These are phyloP conservation scores for Bjerkandera adusta DNA, from an alignment of 1,284 basidiomycete genomes.

Conservation along the genomic window DNA sequence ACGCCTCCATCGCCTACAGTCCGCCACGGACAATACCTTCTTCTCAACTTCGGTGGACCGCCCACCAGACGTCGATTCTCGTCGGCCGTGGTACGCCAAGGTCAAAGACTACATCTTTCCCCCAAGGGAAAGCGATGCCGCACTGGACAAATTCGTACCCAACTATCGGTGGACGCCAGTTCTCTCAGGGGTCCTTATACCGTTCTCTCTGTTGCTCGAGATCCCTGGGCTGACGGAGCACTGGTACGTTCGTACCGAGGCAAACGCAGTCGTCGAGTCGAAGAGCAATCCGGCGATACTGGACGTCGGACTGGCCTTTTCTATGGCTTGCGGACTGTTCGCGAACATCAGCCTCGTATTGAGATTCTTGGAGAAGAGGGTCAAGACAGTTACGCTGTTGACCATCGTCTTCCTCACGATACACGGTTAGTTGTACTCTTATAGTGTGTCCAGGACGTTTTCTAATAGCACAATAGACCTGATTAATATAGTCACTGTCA, in stretches of 20 bases:
- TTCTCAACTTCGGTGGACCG: slow-evolving; percentile 4
- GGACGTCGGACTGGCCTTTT: slow-evolving; percentile 62
- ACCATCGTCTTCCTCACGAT: slow-evolving; percentile 63
- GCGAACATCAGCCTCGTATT: slow-evolving; percentile 70
- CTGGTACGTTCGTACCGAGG: slow-evolving; percentile 66
- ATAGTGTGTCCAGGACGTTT: slow-evolving; percentile 6
- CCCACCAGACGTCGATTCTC: not conserved
- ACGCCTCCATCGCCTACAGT: slow-evolving; percentile 9
- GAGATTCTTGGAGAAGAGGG: slow-evolving; percentile 69
- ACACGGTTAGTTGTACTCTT: slow-evolving; percentile 47
- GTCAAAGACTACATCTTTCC: slow-evolving; percentile 28
- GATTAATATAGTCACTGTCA: slow-evolving; percentile 66
- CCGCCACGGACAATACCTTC: slow-evolving; percentile 6
- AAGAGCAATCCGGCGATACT: slow-evolving; percentile 57
- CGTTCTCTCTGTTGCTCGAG: slow-evolving; percentile 78
- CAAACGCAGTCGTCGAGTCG: slow-evolving; percentile 44
- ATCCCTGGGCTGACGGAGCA: slow-evolving; percentile 72
- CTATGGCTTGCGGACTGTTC: slow-evolving; percentile 64
- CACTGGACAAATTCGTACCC: slow-evolving; percentile 28
- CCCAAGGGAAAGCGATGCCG: slow-evolving; percentile 16
- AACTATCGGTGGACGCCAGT: slow-evolving; percentile 63
- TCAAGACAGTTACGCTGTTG: slow-evolving; percentile 61
- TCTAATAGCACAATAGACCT: slow-evolving; percentile 43
- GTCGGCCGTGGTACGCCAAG: slow-evolving; percentile 7
- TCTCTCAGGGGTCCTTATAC: slow-evolving; percentile 67